These are phyloP conservation scores for Sarcocystis neurona DNA, from an alignment of 169 alveolate genomes.

Conservation along the genomic window DNA sequence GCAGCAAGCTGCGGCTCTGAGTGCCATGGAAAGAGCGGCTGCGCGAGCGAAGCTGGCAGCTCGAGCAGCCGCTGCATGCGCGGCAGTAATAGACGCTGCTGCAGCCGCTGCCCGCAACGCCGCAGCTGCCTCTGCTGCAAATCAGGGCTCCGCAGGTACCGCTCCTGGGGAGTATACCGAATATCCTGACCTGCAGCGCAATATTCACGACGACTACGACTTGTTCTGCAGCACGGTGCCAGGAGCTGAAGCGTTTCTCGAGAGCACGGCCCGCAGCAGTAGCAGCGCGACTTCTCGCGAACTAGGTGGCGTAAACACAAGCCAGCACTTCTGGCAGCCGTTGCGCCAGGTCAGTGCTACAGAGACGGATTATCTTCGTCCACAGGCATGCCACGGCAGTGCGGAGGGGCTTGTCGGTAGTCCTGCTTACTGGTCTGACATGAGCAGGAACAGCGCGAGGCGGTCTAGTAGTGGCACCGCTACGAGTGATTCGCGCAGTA, in stretches of 20 bases:
- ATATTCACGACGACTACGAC: constrained; percentile 51
- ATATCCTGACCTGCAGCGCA: constrained; percentile 51
- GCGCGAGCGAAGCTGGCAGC: constrained; percentile 55
- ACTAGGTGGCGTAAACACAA: too few species aligned
- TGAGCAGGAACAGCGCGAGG: too few species aligned
- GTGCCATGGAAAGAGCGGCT: constrained; percentile 35
- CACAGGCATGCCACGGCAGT: too few species aligned
- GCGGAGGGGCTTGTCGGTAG: too few species aligned
- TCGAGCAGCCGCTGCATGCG: constrained; percentile 38
- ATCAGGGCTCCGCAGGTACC: background rate
- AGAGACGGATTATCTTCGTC: background rate
- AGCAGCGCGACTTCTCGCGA: too few species aligned
- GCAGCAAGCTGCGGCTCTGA: background rate
- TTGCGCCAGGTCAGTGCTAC: background rate
- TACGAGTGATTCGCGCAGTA: too few species aligned
- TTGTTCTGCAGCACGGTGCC: constrained; percentile 14
- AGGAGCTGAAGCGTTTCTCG: background rate
- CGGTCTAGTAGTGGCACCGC: too few species aligned
- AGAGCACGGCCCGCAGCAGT: too few species aligned
- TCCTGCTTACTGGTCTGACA: too few species aligned
- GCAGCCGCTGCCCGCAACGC: constrained; percentile 35
- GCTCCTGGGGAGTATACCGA: constrained; percentile 22
- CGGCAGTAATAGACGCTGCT: constrained; percentile 54
- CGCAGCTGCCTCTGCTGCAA: constrained; percentile 10
- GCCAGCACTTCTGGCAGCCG: background rate